phyloP scores from a whole-genome alignment of 306 rosid species.

The Ormosia emarginata region DNA sequence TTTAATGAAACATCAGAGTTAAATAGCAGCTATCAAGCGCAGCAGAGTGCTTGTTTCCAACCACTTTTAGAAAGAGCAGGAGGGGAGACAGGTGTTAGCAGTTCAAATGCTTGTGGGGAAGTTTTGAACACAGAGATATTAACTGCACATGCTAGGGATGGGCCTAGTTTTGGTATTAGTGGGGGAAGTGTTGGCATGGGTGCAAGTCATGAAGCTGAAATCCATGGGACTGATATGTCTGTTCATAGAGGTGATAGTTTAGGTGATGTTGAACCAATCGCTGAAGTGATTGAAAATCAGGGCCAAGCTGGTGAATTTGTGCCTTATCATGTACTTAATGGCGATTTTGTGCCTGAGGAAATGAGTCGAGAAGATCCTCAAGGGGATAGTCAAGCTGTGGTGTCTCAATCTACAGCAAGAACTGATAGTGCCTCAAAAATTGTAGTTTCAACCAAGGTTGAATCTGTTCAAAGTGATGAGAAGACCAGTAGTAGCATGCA shows the following conservation, averaged over 20 bases:
- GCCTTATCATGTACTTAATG: constrained; percentile 65
- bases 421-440: constrained; percentile 90
- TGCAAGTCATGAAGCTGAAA: constrained; percentile 98
- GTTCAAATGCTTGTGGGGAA: constrained; percentile 95
- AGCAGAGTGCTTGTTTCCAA: constrained; percentile 69
- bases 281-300: constrained; percentile 82
- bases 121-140: constrained; percentile 80
- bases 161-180: constrained; percentile 90
- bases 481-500: constrained; percentile 66
- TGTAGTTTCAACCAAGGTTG: constrained; percentile 71
- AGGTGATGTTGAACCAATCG: constrained; percentile 83
- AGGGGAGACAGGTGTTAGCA: constrained; percentile 84
- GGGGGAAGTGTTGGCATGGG: constrained; percentile 99
- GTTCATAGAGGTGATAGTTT: constrained; percentile 91
- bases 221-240: constrained; percentile 86
- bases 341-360: constrained; percentile 81
- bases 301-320: constrained; percentile 78
- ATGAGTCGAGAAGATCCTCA: constrained; percentile 71
- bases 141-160: constrained; percentile 79
- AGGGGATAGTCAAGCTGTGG: constrained; percentile 91
- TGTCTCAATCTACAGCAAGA: constrained; percentile 77
- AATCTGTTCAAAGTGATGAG: constrained; percentile 91
- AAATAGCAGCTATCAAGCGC: constrained; percentile 81
- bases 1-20: constrained; percentile 92
- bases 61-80: constrained; percentile 61